Evolutionary conservation across 306 rosid genomes (phyloP).

Genomic region (Cucumis melo): DNA sequence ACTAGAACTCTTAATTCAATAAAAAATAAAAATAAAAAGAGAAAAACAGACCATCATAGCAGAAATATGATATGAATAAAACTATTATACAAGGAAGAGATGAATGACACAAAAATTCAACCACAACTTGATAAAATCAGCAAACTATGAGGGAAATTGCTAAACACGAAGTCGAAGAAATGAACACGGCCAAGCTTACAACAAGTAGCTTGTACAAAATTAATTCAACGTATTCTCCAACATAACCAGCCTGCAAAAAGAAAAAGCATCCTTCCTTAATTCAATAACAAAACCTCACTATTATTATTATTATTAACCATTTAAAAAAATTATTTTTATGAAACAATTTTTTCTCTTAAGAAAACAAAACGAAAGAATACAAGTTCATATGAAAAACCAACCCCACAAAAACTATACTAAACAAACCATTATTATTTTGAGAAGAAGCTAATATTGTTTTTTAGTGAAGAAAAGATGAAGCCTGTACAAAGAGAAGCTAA

Average conservation of each 20-base stretch:
- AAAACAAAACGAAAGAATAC: no score
- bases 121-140: background rate
- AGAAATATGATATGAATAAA: background rate
- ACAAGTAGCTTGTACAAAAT: slow-evolving; percentile 75
- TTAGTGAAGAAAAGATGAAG: no score
- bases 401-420: no score
- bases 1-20: background rate
- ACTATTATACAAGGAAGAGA: background rate
- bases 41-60: background rate
- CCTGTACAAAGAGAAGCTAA: background rate
- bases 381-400: no score
- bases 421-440: no score
- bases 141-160: background rate
- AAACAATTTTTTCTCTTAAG: no score
- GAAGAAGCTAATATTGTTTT: background rate
- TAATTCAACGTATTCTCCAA: slow-evolving; percentile 95
- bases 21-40: background rate
- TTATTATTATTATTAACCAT: background rate
- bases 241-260: slow-evolving; percentile 89
- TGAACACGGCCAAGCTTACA: slow-evolving; percentile 39
- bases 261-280: slow-evolving; percentile 15
- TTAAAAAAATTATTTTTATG: no score
- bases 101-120: background rate
- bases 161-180: background rate
- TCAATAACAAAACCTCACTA: background rate